Evolutionary conservation across 1,284 basidiomycete species (phyloP), one percentile per base, ranked within the genome.

Genomic region (Lignosus rhinocerotis): DNA sequence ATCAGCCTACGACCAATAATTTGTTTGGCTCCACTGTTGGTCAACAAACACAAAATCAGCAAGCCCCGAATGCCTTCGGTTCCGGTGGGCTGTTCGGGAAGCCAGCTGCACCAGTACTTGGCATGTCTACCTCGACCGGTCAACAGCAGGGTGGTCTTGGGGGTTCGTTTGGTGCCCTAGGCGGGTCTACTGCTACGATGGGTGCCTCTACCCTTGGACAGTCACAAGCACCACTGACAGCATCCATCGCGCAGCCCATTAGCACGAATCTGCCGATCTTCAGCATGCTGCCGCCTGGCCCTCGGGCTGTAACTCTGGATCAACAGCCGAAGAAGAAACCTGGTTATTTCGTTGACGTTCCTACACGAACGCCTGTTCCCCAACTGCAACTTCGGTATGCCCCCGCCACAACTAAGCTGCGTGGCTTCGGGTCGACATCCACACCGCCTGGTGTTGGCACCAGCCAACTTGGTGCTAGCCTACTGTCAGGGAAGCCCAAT

Each of bases 241-340:
- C 93, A 0, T 94, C 93, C 10, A 92, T 98, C 68, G 89, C 91
- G 48, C 88, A 94, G 70, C 95, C 96, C 0, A 95, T 98, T 70
- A 92, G 91, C 43, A 83, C 86, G 58, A 94, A 93, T 69, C 77
- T 92, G 41, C 86, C 88, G 1, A 86, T 91, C 47, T 91, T 90
- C 67, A 84, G 82, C 53, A 80, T 92, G 78, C 82, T 92, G 34
- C 84, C 88, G 21, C 80, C 86, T 21, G 85, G 86, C 19, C 85
- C 87, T 5, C 84, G 84, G 41, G 78, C 85, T 1, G 72, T 86
- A 53, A 76, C 81, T 33, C 72, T 87, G 1, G 87, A 89, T 25
- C 79, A 79, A 55, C 79, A 77, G 58, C 79, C 81, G 30, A 91
- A 90, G 76, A 92, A 90, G 75, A 90, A 88, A 67, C 72, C 82